Evolutionary conservation across 139 green algal genomes (phyloP).

Genomic region (Nannochloris sp.): DNA sequence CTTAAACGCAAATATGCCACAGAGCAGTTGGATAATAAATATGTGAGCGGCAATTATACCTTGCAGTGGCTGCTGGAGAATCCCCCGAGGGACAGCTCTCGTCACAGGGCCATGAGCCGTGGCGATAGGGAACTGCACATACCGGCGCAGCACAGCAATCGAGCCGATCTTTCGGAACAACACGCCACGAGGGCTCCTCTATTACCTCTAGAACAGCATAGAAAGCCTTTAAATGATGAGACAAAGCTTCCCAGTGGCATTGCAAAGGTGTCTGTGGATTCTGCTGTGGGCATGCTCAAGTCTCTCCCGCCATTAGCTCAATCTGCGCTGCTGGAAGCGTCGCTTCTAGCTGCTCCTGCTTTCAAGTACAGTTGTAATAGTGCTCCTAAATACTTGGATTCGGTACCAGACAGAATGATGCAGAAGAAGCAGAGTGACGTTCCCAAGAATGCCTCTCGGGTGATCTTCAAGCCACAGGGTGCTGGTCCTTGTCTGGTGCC

Average conservation of each 20-base stretch:
- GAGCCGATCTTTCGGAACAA: background rate
- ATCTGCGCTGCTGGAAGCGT: conserved; percentile 5
- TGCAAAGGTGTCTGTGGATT: conserved; percentile 3
- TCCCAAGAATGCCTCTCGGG: background rate
- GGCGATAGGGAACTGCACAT: too few species aligned
- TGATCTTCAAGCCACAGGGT: too few species aligned
- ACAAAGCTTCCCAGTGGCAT: background rate
- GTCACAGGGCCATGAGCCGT: background rate
- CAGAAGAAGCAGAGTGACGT: background rate
- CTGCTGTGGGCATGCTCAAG: background rate
- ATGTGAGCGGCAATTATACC: conserved; percentile 15
- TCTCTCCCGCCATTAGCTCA: conserved; percentile 1
- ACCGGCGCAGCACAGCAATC: background rate
- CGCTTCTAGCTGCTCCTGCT: conserved; percentile 7
- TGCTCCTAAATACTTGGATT: background rate
- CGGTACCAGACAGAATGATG: background rate
- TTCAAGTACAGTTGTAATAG: conserved; percentile 2
- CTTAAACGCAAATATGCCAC: conserved; percentile 45
- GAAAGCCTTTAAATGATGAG: background rate
- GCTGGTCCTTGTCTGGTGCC: background rate
- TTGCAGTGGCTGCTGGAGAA: conserved; percentile 38
- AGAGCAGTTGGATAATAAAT: conserved; percentile 15
- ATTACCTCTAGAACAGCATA: background rate
- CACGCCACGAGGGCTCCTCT: background rate
- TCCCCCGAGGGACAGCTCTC: conserved; percentile 8